Evolutionary conservation across 345 rosid genomes (phyloP).

Genomic region (Brassica rapa): DNA sequence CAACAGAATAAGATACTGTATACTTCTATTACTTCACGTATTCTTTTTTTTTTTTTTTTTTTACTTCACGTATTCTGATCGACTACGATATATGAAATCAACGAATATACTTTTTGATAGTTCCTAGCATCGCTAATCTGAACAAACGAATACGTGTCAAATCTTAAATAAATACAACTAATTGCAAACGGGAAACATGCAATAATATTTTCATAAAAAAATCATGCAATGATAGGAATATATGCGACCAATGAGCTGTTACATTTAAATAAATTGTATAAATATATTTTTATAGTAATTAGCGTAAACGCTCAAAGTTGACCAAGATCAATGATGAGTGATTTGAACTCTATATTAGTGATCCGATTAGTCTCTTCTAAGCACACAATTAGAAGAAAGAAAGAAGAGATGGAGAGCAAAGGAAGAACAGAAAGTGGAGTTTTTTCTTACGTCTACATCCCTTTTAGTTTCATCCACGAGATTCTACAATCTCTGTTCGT

Average conservation of each 20-base stretch:
- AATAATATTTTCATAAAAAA: not conserved
- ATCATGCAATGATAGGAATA: slow-evolving; percentile 15
- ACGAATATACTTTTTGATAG: not conserved
- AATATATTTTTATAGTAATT: not conserved
- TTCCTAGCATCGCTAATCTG: not conserved
- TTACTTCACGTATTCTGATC: not conserved
- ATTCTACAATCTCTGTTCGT: slow-evolving; percentile 4
- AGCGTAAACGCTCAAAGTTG: slow-evolving; percentile 24
- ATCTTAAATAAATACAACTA: not conserved
- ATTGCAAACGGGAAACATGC: slow-evolving; percentile 16
- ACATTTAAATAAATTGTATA: not conserved
- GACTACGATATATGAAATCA: not conserved
- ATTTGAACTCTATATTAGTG: slow-evolving; percentile 27
- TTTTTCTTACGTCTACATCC: slow-evolving; percentile 19
- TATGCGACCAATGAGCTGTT: slow-evolving; percentile 15
- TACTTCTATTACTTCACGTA: not conserved
- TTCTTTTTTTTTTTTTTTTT: not conserved
- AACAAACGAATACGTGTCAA: not conserved
- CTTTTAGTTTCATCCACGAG: slow-evolving; percentile 11
- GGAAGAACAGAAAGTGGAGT: slow-evolving; percentile 29
- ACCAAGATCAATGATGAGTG: slow-evolving; percentile 20
- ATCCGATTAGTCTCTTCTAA: not conserved
- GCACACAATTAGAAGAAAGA: not conserved
- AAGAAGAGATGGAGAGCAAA: slow-evolving; percentile 24
- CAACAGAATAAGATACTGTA: not conserved